Conservation (phyloP, 1,284 basidiomycete genomes). For the Apiotrichum siamense region DNA sequence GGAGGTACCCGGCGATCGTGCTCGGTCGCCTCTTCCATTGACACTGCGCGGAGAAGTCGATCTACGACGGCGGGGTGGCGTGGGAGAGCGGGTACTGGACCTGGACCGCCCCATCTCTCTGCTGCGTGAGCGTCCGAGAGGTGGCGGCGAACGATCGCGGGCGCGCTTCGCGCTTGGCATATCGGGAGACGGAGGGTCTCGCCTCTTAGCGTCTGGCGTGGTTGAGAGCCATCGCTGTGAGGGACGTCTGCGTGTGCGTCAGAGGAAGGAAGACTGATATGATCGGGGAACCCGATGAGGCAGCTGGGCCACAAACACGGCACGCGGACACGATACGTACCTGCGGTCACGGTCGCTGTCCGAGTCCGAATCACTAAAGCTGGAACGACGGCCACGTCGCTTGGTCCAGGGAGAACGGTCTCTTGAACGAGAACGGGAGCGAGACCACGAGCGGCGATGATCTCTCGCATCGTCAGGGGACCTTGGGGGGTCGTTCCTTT, state of each 20-base stretch:
- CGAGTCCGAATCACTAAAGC: conserved; percentile 4
- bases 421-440: neutral
- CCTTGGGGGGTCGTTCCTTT: neutral
- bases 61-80: neutral
- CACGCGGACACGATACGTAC: neutral
- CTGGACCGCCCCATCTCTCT: conserved; percentile 1
- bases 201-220: conserved; percentile 4
- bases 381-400: neutral
- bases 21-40: conserved; percentile 15
- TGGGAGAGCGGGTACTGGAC: neutral
- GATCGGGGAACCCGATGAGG: neutral
- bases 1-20: conserved; percentile 9
- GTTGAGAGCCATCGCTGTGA: conserved; percentile 7
- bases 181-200: conserved; percentile 2
- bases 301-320: neutral
- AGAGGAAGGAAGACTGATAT: neutral
- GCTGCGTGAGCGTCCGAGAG: neutral
- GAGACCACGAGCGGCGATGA: neutral
- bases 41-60: neutral
- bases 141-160: conserved; percentile 6
- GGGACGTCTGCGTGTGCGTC: neutral
- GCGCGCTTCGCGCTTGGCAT: conserved; percentile 8
- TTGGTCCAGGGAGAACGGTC: conserved; percentile 1
- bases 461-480: neutral
- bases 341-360: conserved; percentile 1